Conservation (phyloP, 2,329 filamentous ascomycete species). For the Fusarium albosuccineum region DNA sequence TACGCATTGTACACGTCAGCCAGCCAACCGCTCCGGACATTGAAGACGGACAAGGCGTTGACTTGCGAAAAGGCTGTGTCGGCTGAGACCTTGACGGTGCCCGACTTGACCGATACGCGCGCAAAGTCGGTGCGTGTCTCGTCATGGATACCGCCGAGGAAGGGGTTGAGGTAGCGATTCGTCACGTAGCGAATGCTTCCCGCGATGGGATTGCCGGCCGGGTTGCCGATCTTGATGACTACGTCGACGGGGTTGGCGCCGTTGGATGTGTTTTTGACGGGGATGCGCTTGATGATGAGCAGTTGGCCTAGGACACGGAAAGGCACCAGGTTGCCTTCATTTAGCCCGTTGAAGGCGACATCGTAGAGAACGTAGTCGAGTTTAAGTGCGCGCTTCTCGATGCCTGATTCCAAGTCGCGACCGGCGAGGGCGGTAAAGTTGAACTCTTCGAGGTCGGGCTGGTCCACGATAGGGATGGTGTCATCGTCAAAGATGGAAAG, state of each 20-base stretch:
- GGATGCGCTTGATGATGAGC: constrained; percentile 9
- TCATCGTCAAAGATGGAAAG: constrained; percentile 12
- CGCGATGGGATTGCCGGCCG: constrained; percentile 10
- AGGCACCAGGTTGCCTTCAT: constrained; percentile 11
- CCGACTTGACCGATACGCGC: constrained; percentile 10
- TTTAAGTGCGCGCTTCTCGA: constrained; percentile 13
- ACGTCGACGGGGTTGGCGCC: constrained; percentile 21
- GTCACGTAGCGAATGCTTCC: constrained; percentile 23
- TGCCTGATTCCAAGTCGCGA: not conserved
- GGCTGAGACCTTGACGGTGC: constrained; percentile 5
- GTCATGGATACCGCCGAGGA: constrained; percentile 11
- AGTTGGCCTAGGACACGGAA: constrained; percentile 10
- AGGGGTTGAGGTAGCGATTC: constrained; percentile 21
- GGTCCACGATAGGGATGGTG: not conserved
- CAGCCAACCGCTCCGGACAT: constrained; percentile 2
- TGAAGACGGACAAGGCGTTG: constrained; percentile 15
- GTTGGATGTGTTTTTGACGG: constrained; percentile 1
- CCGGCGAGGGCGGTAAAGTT: not conserved
- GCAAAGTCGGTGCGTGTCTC: constrained; percentile 10
- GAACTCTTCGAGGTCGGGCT: constrained; percentile 10
- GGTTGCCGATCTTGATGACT: constrained; percentile 17
- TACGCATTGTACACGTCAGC: constrained; percentile 13
- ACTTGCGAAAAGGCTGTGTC: constrained; percentile 5
- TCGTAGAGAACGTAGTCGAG: constrained; percentile 11
- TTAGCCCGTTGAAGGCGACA: constrained; percentile 12